These are phyloP conservation scores for Solanum chiquidenum DNA, from an alignment of 257 asterid genomes.

Conservation along the genomic window DNA sequence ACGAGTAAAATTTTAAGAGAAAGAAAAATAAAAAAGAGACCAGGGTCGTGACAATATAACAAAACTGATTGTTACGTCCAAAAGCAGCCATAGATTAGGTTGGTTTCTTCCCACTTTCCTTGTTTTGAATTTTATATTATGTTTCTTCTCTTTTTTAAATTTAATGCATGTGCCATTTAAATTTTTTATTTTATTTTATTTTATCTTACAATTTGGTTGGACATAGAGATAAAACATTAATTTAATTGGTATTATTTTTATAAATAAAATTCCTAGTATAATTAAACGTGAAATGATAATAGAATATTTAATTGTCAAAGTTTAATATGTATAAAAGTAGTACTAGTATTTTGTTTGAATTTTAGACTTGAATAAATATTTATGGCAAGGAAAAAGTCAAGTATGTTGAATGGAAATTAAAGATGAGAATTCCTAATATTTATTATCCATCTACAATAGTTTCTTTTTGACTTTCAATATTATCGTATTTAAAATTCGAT, in stretches of 20 bases:
- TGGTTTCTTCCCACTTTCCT: conserved; percentile 1
- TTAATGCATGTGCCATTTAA: background rate
- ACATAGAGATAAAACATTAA: background rate
- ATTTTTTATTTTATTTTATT: background rate
- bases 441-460: background rate
- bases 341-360: background rate
- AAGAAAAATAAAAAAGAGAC: background rate
- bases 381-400: background rate
- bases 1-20: background rate
- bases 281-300: background rate
- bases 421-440: background rate
- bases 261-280: background rate
- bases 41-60: background rate
- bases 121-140: background rate
- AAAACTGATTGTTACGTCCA: background rate
- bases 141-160: too few species aligned
- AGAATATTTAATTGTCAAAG: background rate
- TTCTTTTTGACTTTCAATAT: rapidly evolving
- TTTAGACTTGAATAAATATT: background rate
- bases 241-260: background rate
- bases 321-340: background rate
- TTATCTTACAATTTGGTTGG: background rate
- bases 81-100: background rate
- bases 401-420: background rate
- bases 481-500: rapidly evolving